Conservation (phyloP, 2,329 filamentous ascomycete genomes). For the Tolypocladium cylindrosporum region DNA sequence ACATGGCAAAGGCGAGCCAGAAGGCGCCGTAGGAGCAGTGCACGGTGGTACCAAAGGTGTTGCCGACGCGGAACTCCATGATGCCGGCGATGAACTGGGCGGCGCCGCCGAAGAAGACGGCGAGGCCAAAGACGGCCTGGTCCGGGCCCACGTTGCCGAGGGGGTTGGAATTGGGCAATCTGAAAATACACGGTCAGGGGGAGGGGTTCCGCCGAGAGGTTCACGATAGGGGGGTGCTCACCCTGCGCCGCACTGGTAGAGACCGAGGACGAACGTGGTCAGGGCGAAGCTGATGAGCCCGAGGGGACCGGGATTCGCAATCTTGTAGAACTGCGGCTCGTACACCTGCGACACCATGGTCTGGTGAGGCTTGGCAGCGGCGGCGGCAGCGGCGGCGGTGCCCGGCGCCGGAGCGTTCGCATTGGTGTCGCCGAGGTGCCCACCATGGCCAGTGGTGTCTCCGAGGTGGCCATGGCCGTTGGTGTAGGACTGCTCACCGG, state of each 20-base stretch:
- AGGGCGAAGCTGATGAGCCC: constrained; percentile 55
- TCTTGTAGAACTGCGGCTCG: constrained; percentile 27
- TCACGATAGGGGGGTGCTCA: constrained; percentile 20
- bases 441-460: not conserved
- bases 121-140: constrained; percentile 25
- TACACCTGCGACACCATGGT: constrained; percentile 24
- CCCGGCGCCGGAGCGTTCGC: not conserved
- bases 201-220: not conserved
- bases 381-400: not conserved
- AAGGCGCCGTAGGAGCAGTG: constrained; percentile 53
- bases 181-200: constrained; percentile 5
- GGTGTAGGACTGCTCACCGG: constrained; percentile 2
- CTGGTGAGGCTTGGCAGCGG: constrained; percentile 17
- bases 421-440: not conserved
- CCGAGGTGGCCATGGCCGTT: constrained; percentile 1
- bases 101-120: constrained; percentile 49
- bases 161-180: constrained; percentile 22
- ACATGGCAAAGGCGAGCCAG: constrained; percentile 51
- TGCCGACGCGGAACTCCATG: constrained; percentile 41
- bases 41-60: constrained; percentile 52
- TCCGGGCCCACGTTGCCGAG: constrained; percentile 22
- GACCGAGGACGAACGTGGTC: constrained; percentile 50
- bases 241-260: constrained; percentile 36
- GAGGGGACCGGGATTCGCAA: constrained; percentile 50
- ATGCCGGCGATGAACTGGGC: constrained; percentile 61